These are phyloP conservation scores for Phaeosphaeriaceae sp. DNA, from an alignment of 2,329 filamentous ascomycete genomes.

Conservation along the genomic window DNA sequence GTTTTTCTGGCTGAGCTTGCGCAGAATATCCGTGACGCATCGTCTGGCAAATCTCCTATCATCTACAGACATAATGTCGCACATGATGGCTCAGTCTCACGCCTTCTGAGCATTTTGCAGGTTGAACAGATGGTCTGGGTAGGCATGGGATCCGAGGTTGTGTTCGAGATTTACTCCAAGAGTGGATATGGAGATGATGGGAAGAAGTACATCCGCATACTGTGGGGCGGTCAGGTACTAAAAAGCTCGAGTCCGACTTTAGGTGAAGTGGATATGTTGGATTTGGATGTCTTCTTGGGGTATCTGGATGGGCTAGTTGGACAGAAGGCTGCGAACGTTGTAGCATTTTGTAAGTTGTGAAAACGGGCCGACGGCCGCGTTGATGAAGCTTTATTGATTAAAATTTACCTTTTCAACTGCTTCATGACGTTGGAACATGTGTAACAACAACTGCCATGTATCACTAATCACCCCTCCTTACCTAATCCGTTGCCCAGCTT, in stretches of 20 bases:
- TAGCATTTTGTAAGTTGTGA: conserved; percentile 41
- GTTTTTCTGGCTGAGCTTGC: conserved; percentile 78
- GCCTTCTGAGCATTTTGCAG: conserved; percentile 73
- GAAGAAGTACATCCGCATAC: conserved; percentile 64
- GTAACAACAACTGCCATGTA: not conserved
- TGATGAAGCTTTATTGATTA: no score
- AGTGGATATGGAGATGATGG: conserved; percentile 7
- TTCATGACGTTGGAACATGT: not conserved
- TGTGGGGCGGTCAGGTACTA: conserved; percentile 73
- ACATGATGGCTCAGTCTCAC: conserved; percentile 76
- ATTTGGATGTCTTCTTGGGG: conserved; percentile 65
- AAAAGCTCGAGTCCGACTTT: conserved; percentile 71
- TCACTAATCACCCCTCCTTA: conserved; percentile 1
- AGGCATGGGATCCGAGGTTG: conserved; percentile 79
- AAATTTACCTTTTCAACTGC: no score
- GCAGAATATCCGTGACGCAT: conserved; percentile 63
- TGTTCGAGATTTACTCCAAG: conserved; percentile 71
- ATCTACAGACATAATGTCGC: conserved; percentile 78
- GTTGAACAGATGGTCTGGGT: conserved; percentile 81
- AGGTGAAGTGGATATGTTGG: conserved; percentile 74
- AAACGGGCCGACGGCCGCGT: not conserved
- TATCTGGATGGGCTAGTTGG: conserved; percentile 79
- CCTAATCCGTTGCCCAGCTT: not conserved
- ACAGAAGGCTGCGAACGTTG: conserved; percentile 50
- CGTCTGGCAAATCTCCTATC: conserved; percentile 36